Conservation (phyloP, 2,329 filamentous ascomycete genomes). For the Botrytis aclada region DNA sequence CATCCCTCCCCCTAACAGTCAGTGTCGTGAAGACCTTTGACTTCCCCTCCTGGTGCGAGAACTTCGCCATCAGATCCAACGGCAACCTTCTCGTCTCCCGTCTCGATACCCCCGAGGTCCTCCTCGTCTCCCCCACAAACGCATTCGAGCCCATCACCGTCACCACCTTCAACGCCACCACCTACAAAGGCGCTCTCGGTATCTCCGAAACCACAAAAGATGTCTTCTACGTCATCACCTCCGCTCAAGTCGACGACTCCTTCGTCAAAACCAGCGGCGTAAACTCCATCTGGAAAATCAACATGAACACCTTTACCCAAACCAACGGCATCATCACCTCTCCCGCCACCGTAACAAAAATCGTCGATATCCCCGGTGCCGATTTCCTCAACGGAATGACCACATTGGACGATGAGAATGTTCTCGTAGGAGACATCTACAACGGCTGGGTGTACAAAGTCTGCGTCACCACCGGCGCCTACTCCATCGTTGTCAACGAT, state of each 20-base stretch:
- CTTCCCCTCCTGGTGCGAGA: constrained; percentile 35
- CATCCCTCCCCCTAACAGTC: constrained; percentile 21
- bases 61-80: constrained; percentile 40
- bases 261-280: constrained; percentile 29
- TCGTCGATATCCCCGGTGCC: constrained; percentile 21
- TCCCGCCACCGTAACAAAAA: constrained; percentile 16
- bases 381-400: constrained; percentile 35
- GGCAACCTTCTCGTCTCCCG: constrained; percentile 40
- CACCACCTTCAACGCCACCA: constrained; percentile 36
- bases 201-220: constrained; percentile 39
- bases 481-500: constrained; percentile 32
- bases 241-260: constrained; percentile 35
- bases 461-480: constrained; percentile 28
- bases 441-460: constrained; percentile 31
- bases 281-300: constrained; percentile 31
- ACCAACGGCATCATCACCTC: not conserved
- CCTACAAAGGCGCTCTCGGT: constrained; percentile 36
- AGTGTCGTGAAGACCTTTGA: constrained; percentile 18
- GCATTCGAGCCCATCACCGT: constrained; percentile 24
- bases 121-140: constrained; percentile 37
- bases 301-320: constrained; percentile 27
- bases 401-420: constrained; percentile 20
- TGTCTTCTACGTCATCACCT: constrained; percentile 33
- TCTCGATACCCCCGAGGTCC: constrained; percentile 37
- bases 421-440: constrained; percentile 32